Base-by-base conservation (phyloP, 106 monocot genomes). In the Amphibolis antarctica region DNA sequence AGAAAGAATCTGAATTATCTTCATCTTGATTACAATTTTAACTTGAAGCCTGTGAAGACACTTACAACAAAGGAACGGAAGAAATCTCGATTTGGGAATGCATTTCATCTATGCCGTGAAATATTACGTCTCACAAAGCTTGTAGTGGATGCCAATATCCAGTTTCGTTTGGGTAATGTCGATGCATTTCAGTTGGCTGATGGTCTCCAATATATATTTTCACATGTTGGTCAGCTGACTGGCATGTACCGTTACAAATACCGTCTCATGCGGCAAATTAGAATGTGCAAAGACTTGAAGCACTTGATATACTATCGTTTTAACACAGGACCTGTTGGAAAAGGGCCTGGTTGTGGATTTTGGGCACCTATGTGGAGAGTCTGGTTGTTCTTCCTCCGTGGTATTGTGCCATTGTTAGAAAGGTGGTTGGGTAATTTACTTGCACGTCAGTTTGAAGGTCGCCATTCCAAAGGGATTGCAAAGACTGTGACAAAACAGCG, bases 331-430 rank as follows among this genome's bases (percentile, higher is more conserved):
- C 98, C 98, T 47, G 91, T 99, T 69, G 98, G 98, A 4, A 91
- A 99, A 70, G 91, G 91, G 3, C 91, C 91, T 72, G 98, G 98
- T 21, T 99, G 91, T 87, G 96, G 96, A 17, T 85, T 98, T 69
- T 98, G 96, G 96, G 96, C 96, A 11, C 91, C 91, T 17, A 99
- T 99, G 98, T 99, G 98, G 98, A 87, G 98, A 60, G 98, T 99
- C 6, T 99, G 98, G 98, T 53, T 99, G 30, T 99, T 99, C 71
- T 99, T 99, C 52, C 82, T 99, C 36, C 91, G 98, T 62, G 98
- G 98, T 17, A 99, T 99, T 77, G 98, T 99, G 7, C 98, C 98
- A 21, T 77, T 99, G 64, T 69, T 99, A 3, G 98, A 99, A 60
- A 87, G 98, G 59, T 99, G 98, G 98, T 68, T 99, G 19, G 98